Percentiles rank a stretch among this genome's conserved stretches.
Evolutionary conservation across 148 eudicot genomes (phyloP).

Genomic region (Rhododendron simsii): DNA sequence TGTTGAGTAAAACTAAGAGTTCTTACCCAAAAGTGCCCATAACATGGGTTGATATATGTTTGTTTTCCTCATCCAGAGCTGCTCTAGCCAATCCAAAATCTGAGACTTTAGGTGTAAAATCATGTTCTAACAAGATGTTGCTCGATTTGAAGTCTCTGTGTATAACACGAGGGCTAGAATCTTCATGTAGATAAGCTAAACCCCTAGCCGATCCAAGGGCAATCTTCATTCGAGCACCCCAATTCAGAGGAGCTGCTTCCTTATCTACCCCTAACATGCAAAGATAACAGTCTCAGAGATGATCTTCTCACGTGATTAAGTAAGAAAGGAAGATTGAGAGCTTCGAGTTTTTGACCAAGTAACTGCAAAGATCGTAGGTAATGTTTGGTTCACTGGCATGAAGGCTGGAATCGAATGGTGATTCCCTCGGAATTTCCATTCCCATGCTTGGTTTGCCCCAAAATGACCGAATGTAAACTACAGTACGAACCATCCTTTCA

Average conservation of each 20-base stretch:
- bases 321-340: not conserved
- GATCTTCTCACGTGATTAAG: not conserved
- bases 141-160: conserved; percentile 98
- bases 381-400: not conserved
- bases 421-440: not conserved
- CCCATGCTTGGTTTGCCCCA: not conserved
- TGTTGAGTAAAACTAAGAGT: not conserved
- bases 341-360: not conserved
- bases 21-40: conserved; percentile 97
- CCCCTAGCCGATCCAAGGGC: conserved; percentile 95
- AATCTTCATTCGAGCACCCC: conserved; percentile 84
- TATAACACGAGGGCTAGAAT: conserved; percentile 93
- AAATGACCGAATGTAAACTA: not conserved
- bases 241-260: conserved; percentile 70
- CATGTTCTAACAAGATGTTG: conserved; percentile 88
- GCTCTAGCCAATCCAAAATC: conserved; percentile 90
- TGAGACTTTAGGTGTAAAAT: conserved; percentile 93
- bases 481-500: not conserved
- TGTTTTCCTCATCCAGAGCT: conserved; percentile 67
- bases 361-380: not conserved
- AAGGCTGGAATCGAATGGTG: not conserved
- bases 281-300: not conserved
- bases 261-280: conserved; percentile 49
- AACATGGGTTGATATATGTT: conserved; percentile 82
- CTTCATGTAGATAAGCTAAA: conserved; percentile 94